phyloP scores from a whole-genome alignment of 2,329 filamentous ascomycete genomes.

The Aspergillus bombycis region DNA sequence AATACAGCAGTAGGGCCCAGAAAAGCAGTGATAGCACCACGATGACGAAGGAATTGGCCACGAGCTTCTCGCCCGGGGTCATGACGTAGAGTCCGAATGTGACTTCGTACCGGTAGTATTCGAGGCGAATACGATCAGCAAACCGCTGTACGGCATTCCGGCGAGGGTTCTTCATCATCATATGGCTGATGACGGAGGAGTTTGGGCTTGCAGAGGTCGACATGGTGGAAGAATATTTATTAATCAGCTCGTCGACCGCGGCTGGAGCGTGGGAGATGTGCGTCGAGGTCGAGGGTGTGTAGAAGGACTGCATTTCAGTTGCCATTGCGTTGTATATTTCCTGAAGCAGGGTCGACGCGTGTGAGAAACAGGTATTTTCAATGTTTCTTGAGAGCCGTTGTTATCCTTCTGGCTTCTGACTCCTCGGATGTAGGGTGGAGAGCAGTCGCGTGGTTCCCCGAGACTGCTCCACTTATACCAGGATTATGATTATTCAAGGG shows the following conservation, averaged over 20 bases:
- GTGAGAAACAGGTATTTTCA: neutral
- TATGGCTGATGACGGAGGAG: conserved; percentile 13
- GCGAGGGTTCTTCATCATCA: conserved; percentile 19
- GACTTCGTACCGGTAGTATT: conserved; percentile 52
- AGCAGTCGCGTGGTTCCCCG: neutral
- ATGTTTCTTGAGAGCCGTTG: neutral
- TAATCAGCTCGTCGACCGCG: conserved; percentile 38
- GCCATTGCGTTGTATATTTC: conserved; percentile 25
- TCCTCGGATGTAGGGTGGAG: neutral
- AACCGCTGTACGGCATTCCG: conserved; percentile 33
- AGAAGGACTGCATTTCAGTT: conserved; percentile 39
- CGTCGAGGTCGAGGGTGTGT: conserved; percentile 33
- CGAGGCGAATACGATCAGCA: conserved; percentile 40
- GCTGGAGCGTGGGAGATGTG: conserved; percentile 35
- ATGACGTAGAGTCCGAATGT: conserved; percentile 50
- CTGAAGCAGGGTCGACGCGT: neutral
- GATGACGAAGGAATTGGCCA: conserved; percentile 46
- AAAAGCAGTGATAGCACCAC: conserved; percentile 38
- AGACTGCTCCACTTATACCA: conserved; percentile 1
- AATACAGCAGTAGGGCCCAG: conserved; percentile 42
- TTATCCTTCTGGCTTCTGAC: neutral
- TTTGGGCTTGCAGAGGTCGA: conserved; percentile 18
- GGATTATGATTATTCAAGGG: neutral
- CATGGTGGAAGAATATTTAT: conserved; percentile 37
- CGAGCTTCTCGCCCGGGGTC: conserved; percentile 47